phyloP scores from a whole-genome alignment of 148 eudicot genomes.

The Amaranthus palmeri region DNA sequence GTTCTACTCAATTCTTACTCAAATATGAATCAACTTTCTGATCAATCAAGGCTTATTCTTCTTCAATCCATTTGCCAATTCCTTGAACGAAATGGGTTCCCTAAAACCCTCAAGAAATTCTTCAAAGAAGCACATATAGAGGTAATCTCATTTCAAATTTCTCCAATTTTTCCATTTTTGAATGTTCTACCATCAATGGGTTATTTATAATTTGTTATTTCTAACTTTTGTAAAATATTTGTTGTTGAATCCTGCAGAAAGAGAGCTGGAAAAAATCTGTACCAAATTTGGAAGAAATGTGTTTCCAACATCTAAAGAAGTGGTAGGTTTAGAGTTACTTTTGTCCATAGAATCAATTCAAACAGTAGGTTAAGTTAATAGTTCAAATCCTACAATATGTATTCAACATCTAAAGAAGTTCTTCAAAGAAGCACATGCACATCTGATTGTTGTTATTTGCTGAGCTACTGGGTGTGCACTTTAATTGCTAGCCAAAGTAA shows the following conservation, averaged over 20 bases:
- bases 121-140: conserved; percentile 52
- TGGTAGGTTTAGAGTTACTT: conserved; percentile 32
- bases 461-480: no score
- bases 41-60: conserved; percentile 40
- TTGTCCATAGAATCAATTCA: not conserved
- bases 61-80: conserved; percentile 44
- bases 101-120: conserved; percentile 57
- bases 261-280: conserved; percentile 43
- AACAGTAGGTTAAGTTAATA: no score
- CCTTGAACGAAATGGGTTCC: conserved; percentile 45
- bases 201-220: not conserved
- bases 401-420: no score
- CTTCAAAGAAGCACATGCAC: no score
- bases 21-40: conserved; percentile 24
- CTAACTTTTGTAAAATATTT: not conserved
- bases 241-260: conserved; percentile 35
- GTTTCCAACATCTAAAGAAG: conserved; percentile 32
- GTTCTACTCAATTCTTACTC: conserved; percentile 34
- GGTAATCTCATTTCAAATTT: conserved; percentile 28
- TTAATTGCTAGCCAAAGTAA: no score
- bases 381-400: no score
- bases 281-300: conserved; percentile 54
- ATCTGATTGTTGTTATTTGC: no score
- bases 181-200: not conserved
- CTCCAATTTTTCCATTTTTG: not conserved